phyloP scores from a whole-genome alignment of 805 yeast species.

The Nakazawaea molendinolei region DNA sequence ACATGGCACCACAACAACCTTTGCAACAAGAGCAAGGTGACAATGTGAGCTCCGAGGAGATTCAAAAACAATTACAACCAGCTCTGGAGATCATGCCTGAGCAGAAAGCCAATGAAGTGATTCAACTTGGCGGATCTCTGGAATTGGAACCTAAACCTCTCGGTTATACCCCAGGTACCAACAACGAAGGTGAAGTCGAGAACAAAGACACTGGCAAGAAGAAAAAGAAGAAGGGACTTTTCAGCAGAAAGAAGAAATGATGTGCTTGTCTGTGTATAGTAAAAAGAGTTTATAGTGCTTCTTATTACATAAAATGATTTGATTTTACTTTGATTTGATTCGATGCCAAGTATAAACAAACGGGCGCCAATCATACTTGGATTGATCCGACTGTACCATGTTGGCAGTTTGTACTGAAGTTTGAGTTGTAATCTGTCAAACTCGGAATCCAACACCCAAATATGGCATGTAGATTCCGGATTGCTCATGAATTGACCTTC shows the following conservation, averaged over 20 bases:
- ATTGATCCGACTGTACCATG: background rate
- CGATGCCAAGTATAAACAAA: background rate
- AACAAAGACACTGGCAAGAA: conserved; percentile 27
- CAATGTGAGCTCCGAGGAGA: conserved; percentile 7
- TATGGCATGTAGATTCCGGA: too few species aligned
- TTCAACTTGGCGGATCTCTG: too few species aligned
- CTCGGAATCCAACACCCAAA: too few species aligned
- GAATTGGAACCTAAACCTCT: conserved; percentile 11
- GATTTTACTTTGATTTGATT: background rate
- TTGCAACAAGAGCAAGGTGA: conserved; percentile 11
- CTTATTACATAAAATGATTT: background rate
- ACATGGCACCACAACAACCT: conserved; percentile 12
- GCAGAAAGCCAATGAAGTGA: background rate
- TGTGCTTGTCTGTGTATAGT: too few species aligned
- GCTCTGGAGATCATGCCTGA: conserved; percentile 25
- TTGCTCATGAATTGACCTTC: background rate
- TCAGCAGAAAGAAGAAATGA: conserved; percentile 74
- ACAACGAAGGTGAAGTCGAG: conserved; percentile 49
- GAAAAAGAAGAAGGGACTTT: conserved; percentile 71
- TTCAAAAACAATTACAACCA: conserved; percentile 12
- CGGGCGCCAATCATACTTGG: background rate
- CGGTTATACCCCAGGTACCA: conserved; percentile 27
- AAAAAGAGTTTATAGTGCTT: conserved; percentile 15
- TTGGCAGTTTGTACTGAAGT: background rate
- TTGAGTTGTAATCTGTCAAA: too few species aligned